Evolutionary conservation across 768 basidiomycete species (phyloP), one percentile per base, ranked within the genome.

Genomic region (Boletus sp.): DNA sequence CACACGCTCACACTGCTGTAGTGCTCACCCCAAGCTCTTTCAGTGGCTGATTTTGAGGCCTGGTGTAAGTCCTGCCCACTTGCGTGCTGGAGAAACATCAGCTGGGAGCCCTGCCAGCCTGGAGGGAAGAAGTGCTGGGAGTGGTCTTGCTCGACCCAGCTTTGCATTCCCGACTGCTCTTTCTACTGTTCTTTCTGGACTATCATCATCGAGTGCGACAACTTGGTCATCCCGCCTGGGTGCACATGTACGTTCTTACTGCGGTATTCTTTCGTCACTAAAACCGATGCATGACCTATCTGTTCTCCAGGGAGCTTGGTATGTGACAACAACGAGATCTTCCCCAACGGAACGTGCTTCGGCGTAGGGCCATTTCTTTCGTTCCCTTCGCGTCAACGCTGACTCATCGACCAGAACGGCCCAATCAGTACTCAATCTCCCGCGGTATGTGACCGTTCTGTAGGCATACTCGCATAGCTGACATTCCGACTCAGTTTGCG

Each of bases 161-260:
- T 60, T 29, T 20, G 32, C 30, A 50, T 60, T 11, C 57, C 59
- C 0, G 47, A 54, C 2, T 11, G 33, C 11, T 17, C 48, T 10
- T 54, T 8, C 15, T 12, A 29, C n/a, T 54, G n/a, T 29, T 3
- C 41, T 3, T 60, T 54, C 52, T 60, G 56, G 51, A 58, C 52
- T n/a, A 53, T 58, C 52, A 50, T 60, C 29, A 7, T 60, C 29
- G 52, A 54, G 20, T 58, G 59, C n/a, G 42, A 54, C 44, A 60
- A 33, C 24, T 14, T 28, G 2, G 28, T 49, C 39, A 59, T 54
- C 29, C 59, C 56, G 10, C 14, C 56, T 15, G 52, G 44, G 4
- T 50, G 11, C 20, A 50, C 35, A 50, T 60, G 57, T 60, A 15
- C 4, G 56, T 60, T 4, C 2, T 36, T 11, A 2, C 14, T 6